Conservation (phyloP, 257 asterid species). For the Echites panduratus region DNA sequence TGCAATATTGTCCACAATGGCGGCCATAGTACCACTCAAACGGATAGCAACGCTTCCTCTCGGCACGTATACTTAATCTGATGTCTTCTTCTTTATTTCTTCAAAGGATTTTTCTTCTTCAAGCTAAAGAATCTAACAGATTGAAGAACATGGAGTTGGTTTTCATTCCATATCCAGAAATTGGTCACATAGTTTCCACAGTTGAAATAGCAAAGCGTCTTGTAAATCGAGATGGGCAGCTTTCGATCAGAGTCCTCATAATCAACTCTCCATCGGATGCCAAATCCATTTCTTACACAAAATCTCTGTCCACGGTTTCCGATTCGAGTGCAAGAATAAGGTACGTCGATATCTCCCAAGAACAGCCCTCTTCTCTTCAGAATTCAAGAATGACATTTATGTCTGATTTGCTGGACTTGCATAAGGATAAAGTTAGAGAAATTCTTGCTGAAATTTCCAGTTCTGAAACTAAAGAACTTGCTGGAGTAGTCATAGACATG, state of each 20-base stretch:
- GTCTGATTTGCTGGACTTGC: neutral
- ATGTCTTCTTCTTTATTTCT: too few relatives aligned
- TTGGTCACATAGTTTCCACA: neutral
- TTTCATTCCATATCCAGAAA: conserved; percentile 5
- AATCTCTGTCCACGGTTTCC: conserved; percentile 8
- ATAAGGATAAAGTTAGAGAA: conserved; percentile 3
- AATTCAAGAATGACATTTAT: neutral
- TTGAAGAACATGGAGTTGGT: conserved; percentile 4
- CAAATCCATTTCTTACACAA: conserved; percentile 2
- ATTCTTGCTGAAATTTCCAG: neutral
- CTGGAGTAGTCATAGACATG: conserved; percentile 16
- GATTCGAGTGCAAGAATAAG: neutral
- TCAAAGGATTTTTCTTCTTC: too few relatives aligned
- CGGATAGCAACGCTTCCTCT: too few relatives aligned
- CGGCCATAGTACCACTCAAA: too few relatives aligned
- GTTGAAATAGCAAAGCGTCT: conserved; percentile 2
- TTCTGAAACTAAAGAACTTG: neutral
- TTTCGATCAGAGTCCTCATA: conserved; percentile 11
- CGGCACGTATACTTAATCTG: too few relatives aligned
- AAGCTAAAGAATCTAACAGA: too few relatives aligned
- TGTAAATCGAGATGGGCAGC: neutral
- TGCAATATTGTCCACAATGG: too few relatives aligned
- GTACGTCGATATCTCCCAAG: conserved; percentile 1
- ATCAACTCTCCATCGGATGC: conserved; percentile 15
- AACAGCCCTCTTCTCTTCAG: too few relatives aligned